Percentiles rank a stretch among this genome's conserved stretches.
Conservation (phyloP, 208 protist genomes). For the Naegleria fowleri region DNA sequence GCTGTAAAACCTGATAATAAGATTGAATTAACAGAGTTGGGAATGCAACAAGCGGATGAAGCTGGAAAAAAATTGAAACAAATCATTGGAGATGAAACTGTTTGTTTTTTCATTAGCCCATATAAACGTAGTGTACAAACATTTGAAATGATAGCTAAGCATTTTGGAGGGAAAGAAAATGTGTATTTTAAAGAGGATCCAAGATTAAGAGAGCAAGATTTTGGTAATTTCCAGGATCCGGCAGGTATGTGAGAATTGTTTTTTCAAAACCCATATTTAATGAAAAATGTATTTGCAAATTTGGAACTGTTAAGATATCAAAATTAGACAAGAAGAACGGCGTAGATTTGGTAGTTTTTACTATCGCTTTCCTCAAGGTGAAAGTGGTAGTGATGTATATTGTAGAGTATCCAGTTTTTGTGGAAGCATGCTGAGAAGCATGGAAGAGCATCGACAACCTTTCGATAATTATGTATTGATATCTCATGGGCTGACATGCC, state of each 20-base stretch:
- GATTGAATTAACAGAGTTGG: slow-evolving; percentile 67
- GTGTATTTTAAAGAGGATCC: neutral
- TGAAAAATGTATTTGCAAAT: too few relatives aligned
- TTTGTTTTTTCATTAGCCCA: slow-evolving; percentile 79
- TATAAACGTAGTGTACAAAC: slow-evolving; percentile 74
- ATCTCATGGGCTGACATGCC: slow-evolving; percentile 37
- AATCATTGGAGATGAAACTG: slow-evolving; percentile 64
- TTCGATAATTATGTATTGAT: slow-evolving; percentile 33
- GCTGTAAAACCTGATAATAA: slow-evolving; percentile 66
- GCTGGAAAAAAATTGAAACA: slow-evolving; percentile 63
- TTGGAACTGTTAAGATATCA: too few relatives aligned
- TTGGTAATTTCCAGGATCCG: slow-evolving; percentile 9
- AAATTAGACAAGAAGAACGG: slow-evolving; percentile 17
- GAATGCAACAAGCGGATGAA: slow-evolving; percentile 68
- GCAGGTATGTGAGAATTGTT: neutral
- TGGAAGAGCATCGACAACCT: neutral
- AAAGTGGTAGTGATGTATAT: slow-evolving; percentile 40
- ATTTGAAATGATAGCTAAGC: slow-evolving; percentile 55
- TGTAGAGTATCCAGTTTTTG: slow-evolving; percentile 34
- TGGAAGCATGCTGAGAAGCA: slow-evolving; percentile 19
- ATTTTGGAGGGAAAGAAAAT: neutral
- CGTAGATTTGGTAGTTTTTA: slow-evolving; percentile 37
- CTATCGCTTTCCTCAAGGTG: slow-evolving; percentile 38
- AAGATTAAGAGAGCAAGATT: slow-evolving; percentile 9
- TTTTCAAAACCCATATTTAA: too few relatives aligned